phyloP scores from a whole-genome alignment of 352 stramenopile species.

The Pythium aphanidermatum region DNA sequence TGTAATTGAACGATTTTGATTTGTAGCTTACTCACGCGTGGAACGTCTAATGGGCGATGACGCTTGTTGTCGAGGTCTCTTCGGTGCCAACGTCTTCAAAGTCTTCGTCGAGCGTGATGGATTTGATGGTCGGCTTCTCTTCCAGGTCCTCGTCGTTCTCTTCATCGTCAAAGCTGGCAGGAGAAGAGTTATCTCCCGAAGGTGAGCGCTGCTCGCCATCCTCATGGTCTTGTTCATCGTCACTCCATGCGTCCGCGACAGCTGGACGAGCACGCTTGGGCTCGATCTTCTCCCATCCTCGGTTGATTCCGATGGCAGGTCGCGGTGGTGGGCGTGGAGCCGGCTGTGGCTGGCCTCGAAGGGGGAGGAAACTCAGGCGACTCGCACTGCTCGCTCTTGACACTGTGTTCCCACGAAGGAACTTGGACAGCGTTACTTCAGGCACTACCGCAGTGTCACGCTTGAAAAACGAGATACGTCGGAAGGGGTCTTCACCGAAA shows the following conservation, averaged over 20 bases:
- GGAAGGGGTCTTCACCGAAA: conserved; percentile 61
- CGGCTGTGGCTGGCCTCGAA: conserved; percentile 27
- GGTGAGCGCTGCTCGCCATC: too few relatives aligned
- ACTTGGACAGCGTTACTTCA: conserved; percentile 46
- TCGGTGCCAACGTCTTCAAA: conserved; percentile 9
- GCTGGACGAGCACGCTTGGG: conserved; percentile 27
- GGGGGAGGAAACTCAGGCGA: conserved; percentile 51
- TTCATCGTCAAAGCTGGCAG: neutral
- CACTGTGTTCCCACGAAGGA: conserved; percentile 24
- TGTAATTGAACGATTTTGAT: too few relatives aligned
- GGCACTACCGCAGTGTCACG: conserved; percentile 43
- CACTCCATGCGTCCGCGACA: conserved; percentile 70
- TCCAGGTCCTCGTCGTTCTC: conserved; percentile 9
- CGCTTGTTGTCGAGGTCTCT: neutral
- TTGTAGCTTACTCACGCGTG: too few relatives aligned
- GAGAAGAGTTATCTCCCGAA: neutral
- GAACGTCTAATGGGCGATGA: too few relatives aligned
- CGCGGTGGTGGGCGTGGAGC: conserved; percentile 12
- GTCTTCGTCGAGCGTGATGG: conserved; percentile 2
- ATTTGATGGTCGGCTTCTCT: conserved; percentile 3
- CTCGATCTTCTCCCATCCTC: conserved; percentile 72
- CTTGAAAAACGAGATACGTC: conserved; percentile 78
- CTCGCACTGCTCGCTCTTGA: conserved; percentile 19
- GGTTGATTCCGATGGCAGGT: conserved; percentile 28
- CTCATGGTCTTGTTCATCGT: conserved; percentile 58